Evolutionary conservation across 345 rosid genomes (phyloP).

Genomic region (Microcos paniculata): DNA sequence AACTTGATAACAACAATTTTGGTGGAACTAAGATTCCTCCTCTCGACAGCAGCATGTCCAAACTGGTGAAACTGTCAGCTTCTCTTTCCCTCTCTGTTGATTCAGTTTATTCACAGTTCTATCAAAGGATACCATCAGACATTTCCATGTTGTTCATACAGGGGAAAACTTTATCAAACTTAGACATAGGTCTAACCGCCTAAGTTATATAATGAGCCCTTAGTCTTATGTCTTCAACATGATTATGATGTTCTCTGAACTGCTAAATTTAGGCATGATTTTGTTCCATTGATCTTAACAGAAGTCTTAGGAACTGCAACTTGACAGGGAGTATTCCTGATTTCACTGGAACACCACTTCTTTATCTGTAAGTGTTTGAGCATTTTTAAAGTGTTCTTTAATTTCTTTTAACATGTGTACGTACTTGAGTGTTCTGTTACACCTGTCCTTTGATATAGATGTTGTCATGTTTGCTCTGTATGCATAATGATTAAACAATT

Average conservation of each 20-base stretch:
- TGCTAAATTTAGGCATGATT: background rate
- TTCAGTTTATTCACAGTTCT: background rate
- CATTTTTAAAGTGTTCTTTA: background rate
- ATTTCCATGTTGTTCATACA: no score
- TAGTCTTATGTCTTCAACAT: background rate
- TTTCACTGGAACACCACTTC: constrained; percentile 36
- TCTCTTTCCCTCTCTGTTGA: background rate
- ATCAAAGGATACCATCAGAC: background rate
- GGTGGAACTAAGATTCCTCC: constrained; percentile 40
- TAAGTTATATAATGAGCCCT: no score
- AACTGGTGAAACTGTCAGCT: constrained; percentile 41
- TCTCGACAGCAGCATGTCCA: constrained; percentile 36
- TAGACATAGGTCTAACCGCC: background rate
- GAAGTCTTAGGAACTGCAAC: constrained; percentile 59
- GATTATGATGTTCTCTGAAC: background rate
- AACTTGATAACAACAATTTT: constrained; percentile 45
- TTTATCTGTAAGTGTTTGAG: constrained; percentile 39
- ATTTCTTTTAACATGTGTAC: background rate
- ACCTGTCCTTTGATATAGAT: background rate
- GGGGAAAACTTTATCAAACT: no score
- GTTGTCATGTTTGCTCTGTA: background rate
- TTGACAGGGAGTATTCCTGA: constrained; percentile 52
- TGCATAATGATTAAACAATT: no score
- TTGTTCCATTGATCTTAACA: constrained; percentile 11
- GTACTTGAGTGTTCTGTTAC: no score